Evolutionary conservation across 169 alveolate genomes (phyloP).

Genomic region (Eimeria tenella): DNA sequence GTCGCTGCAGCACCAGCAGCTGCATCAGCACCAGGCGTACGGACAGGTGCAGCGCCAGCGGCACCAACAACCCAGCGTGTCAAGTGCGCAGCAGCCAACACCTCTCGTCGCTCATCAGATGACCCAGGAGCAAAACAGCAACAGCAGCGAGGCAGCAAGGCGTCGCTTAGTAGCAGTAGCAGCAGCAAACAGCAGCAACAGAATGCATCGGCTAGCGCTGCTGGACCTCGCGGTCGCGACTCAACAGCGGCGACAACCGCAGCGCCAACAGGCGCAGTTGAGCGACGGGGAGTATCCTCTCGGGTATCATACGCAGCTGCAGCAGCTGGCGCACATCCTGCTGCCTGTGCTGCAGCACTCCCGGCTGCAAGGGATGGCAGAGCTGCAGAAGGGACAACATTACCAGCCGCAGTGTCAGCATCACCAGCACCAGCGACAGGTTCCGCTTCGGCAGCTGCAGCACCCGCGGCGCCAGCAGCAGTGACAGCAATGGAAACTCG

Average conservation of each 20-base stretch:
- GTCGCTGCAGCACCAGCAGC: not conserved
- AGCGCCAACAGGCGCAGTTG: not conserved
- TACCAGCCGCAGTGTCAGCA: slow-evolving; percentile 27
- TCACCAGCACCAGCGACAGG: not conserved
- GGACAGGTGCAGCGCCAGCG: slow-evolving; percentile 38
- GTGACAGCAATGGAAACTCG: not conserved
- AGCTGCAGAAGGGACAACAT: slow-evolving; percentile 22
- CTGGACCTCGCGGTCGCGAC: not conserved
- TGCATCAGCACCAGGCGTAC: slow-evolving; percentile 37
- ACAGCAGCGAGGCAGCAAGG: slow-evolving; percentile 61
- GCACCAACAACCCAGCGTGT: not conserved
- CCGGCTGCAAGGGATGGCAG: not conserved
- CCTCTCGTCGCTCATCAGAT: not conserved
- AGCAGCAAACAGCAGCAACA: slow-evolving; percentile 33
- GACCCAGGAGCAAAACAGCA: slow-evolving; percentile 4
- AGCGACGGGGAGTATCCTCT: not conserved
- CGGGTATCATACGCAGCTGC: slow-evolving; percentile 32
- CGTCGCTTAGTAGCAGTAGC: not conserved
- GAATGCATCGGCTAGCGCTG: not conserved
- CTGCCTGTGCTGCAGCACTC: slow-evolving; percentile 12
- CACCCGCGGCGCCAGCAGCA: not conserved
- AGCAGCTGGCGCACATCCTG: not conserved
- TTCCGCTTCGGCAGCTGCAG: not conserved
- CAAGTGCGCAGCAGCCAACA: slow-evolving; percentile 17
- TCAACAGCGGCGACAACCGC: slow-evolving; percentile 7